Evolutionary conservation across 768 basidiomycete genomes (phyloP).

Genomic region (Podaxis carcinomalis): DNA sequence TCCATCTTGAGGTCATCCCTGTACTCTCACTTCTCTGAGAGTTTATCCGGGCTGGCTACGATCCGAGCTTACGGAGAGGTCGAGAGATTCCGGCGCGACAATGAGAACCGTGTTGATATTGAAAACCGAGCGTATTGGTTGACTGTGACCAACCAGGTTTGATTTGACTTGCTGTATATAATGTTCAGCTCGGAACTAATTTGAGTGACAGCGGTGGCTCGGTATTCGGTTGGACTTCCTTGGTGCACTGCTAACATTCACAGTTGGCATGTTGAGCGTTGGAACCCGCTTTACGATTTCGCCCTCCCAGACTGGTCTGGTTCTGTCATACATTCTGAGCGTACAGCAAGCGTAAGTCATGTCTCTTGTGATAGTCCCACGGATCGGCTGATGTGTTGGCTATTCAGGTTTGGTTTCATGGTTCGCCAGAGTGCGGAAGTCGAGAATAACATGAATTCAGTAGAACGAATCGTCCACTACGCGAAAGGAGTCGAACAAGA

Average conservation of each 20-base stretch:
- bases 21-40: constrained; percentile 92
- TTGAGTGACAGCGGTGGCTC: constrained; percentile 64
- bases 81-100: constrained; percentile 72
- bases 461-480: constrained; percentile 82
- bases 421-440: constrained; percentile 79
- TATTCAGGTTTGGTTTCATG: constrained; percentile 64
- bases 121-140: constrained; percentile 92
- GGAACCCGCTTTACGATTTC: constrained; percentile 70
- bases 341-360: constrained; percentile 60
- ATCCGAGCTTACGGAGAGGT: constrained; percentile 86
- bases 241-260: constrained; percentile 66
- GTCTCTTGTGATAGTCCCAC: not conserved
- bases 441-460: constrained; percentile 93
- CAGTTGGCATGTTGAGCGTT: constrained; percentile 77
- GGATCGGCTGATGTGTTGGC: constrained; percentile 6
- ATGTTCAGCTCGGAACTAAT: not conserved
- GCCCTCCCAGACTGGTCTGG: constrained; percentile 73
- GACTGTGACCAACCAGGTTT: constrained; percentile 75
- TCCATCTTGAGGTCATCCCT: constrained; percentile 81
- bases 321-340: constrained; percentile 74
- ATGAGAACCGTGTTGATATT: constrained; percentile 68
- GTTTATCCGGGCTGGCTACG: constrained; percentile 79
- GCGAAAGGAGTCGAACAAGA: constrained; percentile 80
- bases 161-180: not conserved
- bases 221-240: constrained; percentile 88